Conservation (phyloP, 306 rosid genomes). For the Pueraria montana region DNA sequence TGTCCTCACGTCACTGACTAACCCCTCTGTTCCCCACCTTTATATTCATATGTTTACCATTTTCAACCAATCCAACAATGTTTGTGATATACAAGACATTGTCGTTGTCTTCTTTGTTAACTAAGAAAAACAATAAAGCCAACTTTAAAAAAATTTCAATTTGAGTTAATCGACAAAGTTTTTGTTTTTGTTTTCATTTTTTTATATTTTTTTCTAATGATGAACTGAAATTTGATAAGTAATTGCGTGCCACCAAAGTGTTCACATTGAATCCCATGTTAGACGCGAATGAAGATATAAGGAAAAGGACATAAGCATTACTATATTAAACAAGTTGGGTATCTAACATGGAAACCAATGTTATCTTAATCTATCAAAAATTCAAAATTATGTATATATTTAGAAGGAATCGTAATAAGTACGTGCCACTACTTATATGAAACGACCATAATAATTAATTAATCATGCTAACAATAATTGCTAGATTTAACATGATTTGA, state of each 20-base stretch:
- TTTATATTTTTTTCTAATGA: neutral
- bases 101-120: conserved; percentile 28
- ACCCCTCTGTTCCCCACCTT: neutral
- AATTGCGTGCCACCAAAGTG: conserved; percentile 20
- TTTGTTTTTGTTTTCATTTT: neutral
- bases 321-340: conserved; percentile 43
- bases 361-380: neutral
- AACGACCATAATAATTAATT: conserved; percentile 22
- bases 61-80: conserved; percentile 19
- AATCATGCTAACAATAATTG: conserved; percentile 20
- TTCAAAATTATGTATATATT: conserved; percentile 4
- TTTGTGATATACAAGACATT: conserved; percentile 28
- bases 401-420: neutral
- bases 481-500: too few species aligned
- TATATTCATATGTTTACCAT: conserved; percentile 7
- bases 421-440: neutral
- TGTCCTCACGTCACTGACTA: conserved; percentile 38
- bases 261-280: conserved; percentile 22
- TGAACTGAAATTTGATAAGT: neutral
- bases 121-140: conserved; percentile 22
- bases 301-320: conserved; percentile 25
- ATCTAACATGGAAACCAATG: neutral
- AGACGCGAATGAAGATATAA: neutral
- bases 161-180: conserved; percentile 11
- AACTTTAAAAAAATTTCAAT: conserved; percentile 19